Percentiles rank a stretch among this genome's conserved stretches.
Conservation (phyloP, 306 rosid species). For the Acacia confusa region DNA sequence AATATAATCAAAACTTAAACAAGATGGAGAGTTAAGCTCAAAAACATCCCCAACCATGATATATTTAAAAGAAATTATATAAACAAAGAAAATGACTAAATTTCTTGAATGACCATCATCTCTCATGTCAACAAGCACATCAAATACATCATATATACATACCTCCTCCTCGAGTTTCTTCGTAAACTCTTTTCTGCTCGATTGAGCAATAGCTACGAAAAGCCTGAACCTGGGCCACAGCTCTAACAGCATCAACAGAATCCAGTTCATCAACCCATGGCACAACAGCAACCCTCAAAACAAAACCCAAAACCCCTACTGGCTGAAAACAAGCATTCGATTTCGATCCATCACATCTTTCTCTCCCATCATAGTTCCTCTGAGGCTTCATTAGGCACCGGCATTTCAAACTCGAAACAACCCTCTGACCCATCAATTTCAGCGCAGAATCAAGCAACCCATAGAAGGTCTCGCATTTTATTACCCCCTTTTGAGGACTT, state of each 20-base stretch:
- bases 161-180: conserved; percentile 22
- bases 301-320: conserved; percentile 30
- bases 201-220: conserved; percentile 31
- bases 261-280: conserved; percentile 35
- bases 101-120: not conserved
- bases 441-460: conserved; percentile 31
- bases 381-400: conserved; percentile 1
- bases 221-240: conserved; percentile 39
- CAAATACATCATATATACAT: not conserved
- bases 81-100: not conserved
- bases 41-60: too few species aligned
- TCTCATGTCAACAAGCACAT: not conserved
- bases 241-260: conserved; percentile 28
- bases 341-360: not conserved
- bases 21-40: not conserved
- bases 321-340: conserved; percentile 17
- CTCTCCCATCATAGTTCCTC: not conserved
- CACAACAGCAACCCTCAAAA: conserved; percentile 32
- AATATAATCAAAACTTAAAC: not conserved
- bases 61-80: too few species aligned
- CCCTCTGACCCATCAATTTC: conserved; percentile 27
- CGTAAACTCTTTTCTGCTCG: conserved; percentile 26
- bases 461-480: not conserved
- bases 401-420: conserved; percentile 29
- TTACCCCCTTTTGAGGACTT: not conserved